These are phyloP conservation scores for Cydonia oblonga DNA, from an alignment of 331 rosid genomes.

Conservation along the genomic window DNA sequence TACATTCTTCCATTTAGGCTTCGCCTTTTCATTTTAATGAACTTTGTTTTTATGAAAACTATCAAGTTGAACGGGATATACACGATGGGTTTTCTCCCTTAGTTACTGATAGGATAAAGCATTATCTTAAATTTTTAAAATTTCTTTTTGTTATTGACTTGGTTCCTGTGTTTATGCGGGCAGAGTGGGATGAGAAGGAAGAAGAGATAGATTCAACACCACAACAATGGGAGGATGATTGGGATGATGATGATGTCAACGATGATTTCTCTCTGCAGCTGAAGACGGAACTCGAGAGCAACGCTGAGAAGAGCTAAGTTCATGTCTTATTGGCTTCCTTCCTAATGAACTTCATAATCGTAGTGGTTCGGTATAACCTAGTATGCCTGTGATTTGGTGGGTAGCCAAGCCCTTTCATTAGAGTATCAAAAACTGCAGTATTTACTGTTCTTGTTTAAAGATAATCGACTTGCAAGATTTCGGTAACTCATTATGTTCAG, in stretches of 20 bases:
- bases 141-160: not conserved
- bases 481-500: no score
- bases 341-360: not conserved
- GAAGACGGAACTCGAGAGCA: conserved; percentile 23
- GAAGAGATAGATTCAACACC: conserved; percentile 25
- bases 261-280: conserved; percentile 36
- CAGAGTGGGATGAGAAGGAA: not conserved
- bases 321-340: not conserved
- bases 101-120: not conserved
- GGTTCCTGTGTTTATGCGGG: not conserved
- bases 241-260: conserved; percentile 37
- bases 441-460: not conserved
- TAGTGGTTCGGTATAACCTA: not conserved
- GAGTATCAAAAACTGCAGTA: no score
- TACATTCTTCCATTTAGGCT: not conserved
- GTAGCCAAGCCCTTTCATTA: not conserved
- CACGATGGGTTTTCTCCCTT: not conserved
- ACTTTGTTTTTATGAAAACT: not conserved
- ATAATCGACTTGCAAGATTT: not conserved
- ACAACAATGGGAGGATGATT: conserved; percentile 39
- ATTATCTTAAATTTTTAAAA: not conserved
- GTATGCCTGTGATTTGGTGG: not conserved
- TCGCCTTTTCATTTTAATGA: not conserved
- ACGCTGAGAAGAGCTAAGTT: conserved; percentile 11
- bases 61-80: no score